A percentile compares a stretch with the other conserved stretches of the same genome.
Evolutionary conservation across 2,329 filamentous ascomycete genomes (phyloP).

Genomic region (Tolypocladium paradoxum): DNA sequence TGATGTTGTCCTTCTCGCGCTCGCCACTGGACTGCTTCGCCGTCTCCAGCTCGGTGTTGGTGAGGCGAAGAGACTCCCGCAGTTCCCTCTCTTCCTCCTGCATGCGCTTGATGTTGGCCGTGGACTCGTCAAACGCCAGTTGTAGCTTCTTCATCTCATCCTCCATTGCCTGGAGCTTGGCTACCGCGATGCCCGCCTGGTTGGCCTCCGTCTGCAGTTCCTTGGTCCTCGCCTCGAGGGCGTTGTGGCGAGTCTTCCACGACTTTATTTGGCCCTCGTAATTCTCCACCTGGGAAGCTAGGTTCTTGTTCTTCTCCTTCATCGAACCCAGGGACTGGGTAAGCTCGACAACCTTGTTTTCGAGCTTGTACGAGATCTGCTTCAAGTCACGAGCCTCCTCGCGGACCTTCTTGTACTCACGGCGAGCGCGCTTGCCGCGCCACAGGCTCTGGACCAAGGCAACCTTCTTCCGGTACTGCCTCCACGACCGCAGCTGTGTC

Average conservation of each 20-base stretch:
- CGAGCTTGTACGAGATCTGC: constrained; percentile 98
- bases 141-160: constrained; percentile 92
- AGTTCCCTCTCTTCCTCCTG: constrained; percentile 88
- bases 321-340: constrained; percentile 87
- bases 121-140: constrained; percentile 79
- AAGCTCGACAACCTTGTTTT: constrained; percentile 98
- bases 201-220: constrained; percentile 95
- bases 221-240: constrained; percentile 79
- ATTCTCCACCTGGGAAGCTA: constrained; percentile 82
- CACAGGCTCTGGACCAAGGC: constrained; percentile 85
- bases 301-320: constrained; percentile 87
- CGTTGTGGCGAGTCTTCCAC: constrained; percentile 87
- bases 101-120: constrained; percentile 80
- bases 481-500: constrained; percentile 68
- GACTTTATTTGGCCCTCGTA: constrained; percentile 95
- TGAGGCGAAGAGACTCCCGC: constrained; percentile 68
- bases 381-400: constrained; percentile 97
- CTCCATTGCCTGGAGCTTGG: constrained; percentile 82
- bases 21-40: constrained; percentile 64
- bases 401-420: constrained; percentile 78
- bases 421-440: constrained; percentile 73
- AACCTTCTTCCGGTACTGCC: constrained; percentile 80
- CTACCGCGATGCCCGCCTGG: constrained; percentile 90
- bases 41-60: constrained; percentile 71
- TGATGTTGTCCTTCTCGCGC: constrained; percentile 76